Percentiles rank a stretch among this genome's conserved stretches.
These are phyloP conservation scores for Hericium coralloides DNA, from an alignment of 768 basidiomycete species.

Conservation along the genomic window DNA sequence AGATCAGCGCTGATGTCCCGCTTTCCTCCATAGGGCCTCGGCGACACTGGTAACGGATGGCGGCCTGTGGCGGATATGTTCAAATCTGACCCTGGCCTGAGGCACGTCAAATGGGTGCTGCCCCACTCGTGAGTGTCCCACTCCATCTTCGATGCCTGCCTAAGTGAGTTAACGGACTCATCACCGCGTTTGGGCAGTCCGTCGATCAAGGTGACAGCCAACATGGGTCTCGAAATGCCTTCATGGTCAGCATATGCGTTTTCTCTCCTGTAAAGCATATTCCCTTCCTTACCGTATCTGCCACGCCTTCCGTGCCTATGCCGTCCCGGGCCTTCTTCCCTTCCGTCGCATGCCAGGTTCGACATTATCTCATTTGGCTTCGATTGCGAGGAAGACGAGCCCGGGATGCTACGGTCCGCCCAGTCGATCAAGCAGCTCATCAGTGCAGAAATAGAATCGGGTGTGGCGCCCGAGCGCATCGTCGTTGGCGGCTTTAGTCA, in stretches of 20 bases:
- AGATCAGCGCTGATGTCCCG: neutral
- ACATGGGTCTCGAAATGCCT: slow-evolving; percentile 67
- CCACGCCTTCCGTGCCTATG: neutral
- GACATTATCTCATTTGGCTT: slow-evolving; percentile 64
- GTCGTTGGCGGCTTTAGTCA: slow-evolving; percentile 88
- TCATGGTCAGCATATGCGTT: slow-evolving; percentile 42
- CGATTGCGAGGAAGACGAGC: slow-evolving; percentile 58
- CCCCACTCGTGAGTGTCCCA: slow-evolving; percentile 60
- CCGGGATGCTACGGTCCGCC: slow-evolving; percentile 62
- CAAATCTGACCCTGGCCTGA: slow-evolving; percentile 39
- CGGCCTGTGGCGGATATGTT: slow-evolving; percentile 67
- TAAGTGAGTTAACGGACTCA: neutral
- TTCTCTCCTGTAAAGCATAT: neutral
- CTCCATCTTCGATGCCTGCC: slow-evolving; percentile 6
- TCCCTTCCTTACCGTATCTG: neutral
- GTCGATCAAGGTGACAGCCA: slow-evolving; percentile 52
- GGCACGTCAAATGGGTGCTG: slow-evolving; percentile 84
- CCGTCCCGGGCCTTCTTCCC: neutral
- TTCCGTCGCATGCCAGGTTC: slow-evolving; percentile 42
- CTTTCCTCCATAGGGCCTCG: slow-evolving; percentile 49
- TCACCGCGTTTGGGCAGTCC: slow-evolving; percentile 4
- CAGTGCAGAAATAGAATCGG: slow-evolving; percentile 61
- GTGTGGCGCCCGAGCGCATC: slow-evolving; percentile 60
- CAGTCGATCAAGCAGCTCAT: slow-evolving; percentile 60
- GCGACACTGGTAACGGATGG: slow-evolving; percentile 72